A percentile compares a stretch with the other conserved stretches of the same genome.
Conservation (phyloP, 1,284 basidiomycete species). For the Porodaedalea pini region DNA sequence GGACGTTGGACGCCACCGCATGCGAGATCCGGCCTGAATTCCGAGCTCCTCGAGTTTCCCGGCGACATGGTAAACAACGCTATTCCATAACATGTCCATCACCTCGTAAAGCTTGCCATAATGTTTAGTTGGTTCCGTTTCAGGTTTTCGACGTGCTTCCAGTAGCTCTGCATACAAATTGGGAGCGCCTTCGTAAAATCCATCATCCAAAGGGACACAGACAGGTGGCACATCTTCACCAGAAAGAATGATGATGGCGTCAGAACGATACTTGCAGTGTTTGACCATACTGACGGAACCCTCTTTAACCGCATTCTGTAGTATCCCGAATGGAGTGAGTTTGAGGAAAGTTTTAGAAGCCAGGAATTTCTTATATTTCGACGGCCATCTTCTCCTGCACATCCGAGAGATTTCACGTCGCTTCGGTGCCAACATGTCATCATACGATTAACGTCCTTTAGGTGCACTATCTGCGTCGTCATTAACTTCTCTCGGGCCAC, state of each 20-base stretch:
- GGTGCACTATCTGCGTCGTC: neutral
- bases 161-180: neutral
- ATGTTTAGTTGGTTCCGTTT: constrained; percentile 10
- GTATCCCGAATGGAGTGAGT: constrained; percentile 4
- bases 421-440: neutral
- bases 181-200: neutral
- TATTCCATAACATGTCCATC: constrained; percentile 33
- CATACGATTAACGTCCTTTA: neutral
- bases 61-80: constrained; percentile 32
- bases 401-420: neutral
- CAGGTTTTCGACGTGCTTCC: neutral
- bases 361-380: constrained; percentile 9
- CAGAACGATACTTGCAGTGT: constrained; percentile 5
- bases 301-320: constrained; percentile 15
- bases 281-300: constrained; percentile 13
- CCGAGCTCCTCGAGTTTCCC: constrained; percentile 23
- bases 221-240: neutral
- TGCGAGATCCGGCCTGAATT: constrained; percentile 27
- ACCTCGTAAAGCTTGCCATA: constrained; percentile 21
- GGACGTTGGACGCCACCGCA: constrained; percentile 46
- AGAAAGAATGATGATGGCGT: neutral
- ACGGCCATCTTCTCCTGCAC: constrained; percentile 7
- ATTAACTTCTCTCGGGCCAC: neutral
- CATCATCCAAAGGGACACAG: neutral
- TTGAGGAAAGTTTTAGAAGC: constrained; percentile 15